Evolutionary conservation across 2,329 filamentous ascomycete genomes (phyloP).

Genomic region (Keithomyces neogunnii): DNA sequence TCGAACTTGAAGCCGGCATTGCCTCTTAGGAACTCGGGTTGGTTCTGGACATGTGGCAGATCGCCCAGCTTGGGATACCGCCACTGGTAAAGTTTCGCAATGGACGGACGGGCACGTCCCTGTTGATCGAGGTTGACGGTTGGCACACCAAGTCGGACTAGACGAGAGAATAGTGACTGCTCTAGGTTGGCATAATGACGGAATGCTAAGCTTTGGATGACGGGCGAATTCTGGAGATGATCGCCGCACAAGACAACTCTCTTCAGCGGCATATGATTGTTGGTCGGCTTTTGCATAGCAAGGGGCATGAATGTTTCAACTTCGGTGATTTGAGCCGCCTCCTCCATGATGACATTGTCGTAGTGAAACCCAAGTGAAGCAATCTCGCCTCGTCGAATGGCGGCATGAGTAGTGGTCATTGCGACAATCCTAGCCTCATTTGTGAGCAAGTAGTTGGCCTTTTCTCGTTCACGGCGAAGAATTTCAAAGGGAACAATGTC

Average conservation of each 20-base stretch:
- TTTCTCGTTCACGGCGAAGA: conserved; percentile 77
- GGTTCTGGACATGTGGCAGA: conserved; percentile 62
- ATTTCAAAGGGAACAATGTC: conserved; percentile 96
- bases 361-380: conserved; percentile 90
- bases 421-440: conserved; percentile 97
- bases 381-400: conserved; percentile 88
- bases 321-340: conserved; percentile 95
- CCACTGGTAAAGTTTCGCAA: conserved; percentile 89
- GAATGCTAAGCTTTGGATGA: conserved; percentile 91
- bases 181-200: conserved; percentile 92
- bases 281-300: conserved; percentile 75
- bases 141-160: conserved; percentile 88
- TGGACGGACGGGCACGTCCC: conserved; percentile 78
- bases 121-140: conserved; percentile 86
- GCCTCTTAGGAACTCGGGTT: conserved; percentile 65
- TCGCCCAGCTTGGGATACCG: conserved; percentile 76
- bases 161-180: conserved; percentile 85
- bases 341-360: conserved; percentile 97
- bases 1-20: conserved; percentile 92
- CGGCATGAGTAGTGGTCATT: conserved; percentile 97
- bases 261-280: conserved; percentile 68
- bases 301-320: conserved; percentile 94
- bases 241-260: conserved; percentile 90
- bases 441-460: conserved; percentile 88
- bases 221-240: conserved; percentile 91